Evolutionary conservation across 2,329 filamentous ascomycete genomes (phyloP).

Genomic region (Fusarium sororula): DNA sequence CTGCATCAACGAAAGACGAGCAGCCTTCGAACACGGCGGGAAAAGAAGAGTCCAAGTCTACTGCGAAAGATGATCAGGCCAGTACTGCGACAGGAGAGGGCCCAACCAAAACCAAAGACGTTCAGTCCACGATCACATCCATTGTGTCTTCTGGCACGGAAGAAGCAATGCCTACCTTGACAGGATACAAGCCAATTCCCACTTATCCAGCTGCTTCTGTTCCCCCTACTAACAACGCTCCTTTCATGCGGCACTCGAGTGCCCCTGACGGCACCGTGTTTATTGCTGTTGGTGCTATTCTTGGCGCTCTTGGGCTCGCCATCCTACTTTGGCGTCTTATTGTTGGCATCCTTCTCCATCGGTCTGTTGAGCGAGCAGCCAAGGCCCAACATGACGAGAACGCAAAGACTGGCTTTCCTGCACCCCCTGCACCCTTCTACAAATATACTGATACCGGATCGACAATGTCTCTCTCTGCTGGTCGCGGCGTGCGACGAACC

Average conservation of each 20-base stretch:
- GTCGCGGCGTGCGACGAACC: slow-evolving; percentile 62
- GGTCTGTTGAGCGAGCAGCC: slow-evolving; percentile 88
- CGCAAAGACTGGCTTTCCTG: slow-evolving; percentile 72
- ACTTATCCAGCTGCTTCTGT: slow-evolving; percentile 78
- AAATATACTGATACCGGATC: slow-evolving; percentile 70
- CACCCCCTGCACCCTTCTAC: slow-evolving; percentile 68
- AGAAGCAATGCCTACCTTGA: slow-evolving; percentile 54
- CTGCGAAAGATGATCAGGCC: slow-evolving; percentile 24
- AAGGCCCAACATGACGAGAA: slow-evolving; percentile 75
- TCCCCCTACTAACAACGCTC: slow-evolving; percentile 83
- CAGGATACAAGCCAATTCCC: slow-evolving; percentile 51
- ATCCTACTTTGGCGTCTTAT: slow-evolving; percentile 88
- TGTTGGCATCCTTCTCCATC: slow-evolving; percentile 89
- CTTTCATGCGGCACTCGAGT: slow-evolving; percentile 88
- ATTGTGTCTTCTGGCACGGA: slow-evolving; percentile 31
- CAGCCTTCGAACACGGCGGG: slow-evolving; percentile 21
- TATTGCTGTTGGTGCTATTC: slow-evolving; percentile 88
- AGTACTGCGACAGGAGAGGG: slow-evolving; percentile 32
- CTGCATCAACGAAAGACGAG: slow-evolving; percentile 24
- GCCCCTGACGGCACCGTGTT: slow-evolving; percentile 95
- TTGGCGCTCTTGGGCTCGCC: slow-evolving; percentile 83
- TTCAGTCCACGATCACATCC: slow-evolving; percentile 20
- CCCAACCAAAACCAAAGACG: slow-evolving; percentile 23
- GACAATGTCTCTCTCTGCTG: slow-evolving; percentile 59
- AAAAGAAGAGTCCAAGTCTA: slow-evolving; percentile 14